These are phyloP conservation scores for Fusarium graminum DNA, from an alignment of 2,329 filamentous ascomycete genomes.

Conservation along the genomic window DNA sequence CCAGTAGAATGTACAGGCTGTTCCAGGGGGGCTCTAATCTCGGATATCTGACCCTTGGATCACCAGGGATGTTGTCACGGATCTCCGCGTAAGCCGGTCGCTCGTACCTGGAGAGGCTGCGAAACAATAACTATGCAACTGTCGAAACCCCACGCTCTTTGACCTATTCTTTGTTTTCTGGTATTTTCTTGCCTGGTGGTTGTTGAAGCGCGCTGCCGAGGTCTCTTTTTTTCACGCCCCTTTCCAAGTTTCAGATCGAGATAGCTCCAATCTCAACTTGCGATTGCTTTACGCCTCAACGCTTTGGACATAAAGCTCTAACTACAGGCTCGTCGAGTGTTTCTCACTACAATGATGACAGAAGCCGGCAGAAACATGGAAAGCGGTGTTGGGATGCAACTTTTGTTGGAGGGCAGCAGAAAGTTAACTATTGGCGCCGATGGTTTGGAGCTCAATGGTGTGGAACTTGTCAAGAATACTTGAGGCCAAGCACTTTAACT, in stretches of 20 bases:
- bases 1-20: conserved; percentile 13
- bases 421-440: conserved; percentile 52
- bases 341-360: conserved; percentile 14
- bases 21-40: conserved; percentile 40
- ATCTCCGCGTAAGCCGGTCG: conserved; percentile 34
- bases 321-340: not conserved
- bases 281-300: conserved; percentile 7
- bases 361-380: conserved; percentile 40
- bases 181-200: not conserved
- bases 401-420: conserved; percentile 51
- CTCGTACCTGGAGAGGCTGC: conserved; percentile 1
- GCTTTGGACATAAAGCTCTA: not conserved
- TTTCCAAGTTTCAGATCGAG: not conserved
- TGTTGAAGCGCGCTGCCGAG: not conserved
- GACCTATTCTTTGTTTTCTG: not conserved
- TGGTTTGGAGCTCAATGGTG: conserved; percentile 54
- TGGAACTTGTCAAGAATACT: conserved; percentile 35
- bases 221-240: not conserved
- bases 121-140: conserved; percentile 1
- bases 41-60: conserved; percentile 41
- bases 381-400: conserved; percentile 45
- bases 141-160: conserved; percentile 14
- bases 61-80: conserved; percentile 14
- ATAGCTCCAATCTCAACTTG: conserved; percentile 13
- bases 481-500: conserved; percentile 17